Conservation (phyloP, 1,284 basidiomycete genomes). For the Boletus mariae region DNA sequence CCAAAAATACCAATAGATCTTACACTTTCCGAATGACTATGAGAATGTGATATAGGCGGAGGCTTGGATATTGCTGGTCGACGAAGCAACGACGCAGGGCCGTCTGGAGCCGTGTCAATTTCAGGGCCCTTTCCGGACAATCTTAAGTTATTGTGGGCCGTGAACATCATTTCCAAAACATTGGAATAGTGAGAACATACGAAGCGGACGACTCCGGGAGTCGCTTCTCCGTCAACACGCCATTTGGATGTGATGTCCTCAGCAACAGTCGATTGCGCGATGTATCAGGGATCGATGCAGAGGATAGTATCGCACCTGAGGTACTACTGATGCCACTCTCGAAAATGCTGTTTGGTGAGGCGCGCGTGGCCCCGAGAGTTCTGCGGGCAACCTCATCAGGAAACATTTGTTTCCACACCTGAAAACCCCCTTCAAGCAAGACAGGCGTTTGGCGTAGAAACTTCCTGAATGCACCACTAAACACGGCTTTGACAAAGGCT, state of each 20-base stretch:
- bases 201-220: constrained; percentile 14
- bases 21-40: constrained; percentile 44
- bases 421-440: constrained; percentile 82
- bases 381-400: constrained; percentile 44
- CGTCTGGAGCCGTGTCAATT: constrained; percentile 22
- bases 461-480: constrained; percentile 70
- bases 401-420: constrained; percentile 76
- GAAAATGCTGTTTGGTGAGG: constrained; percentile 20
- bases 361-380: constrained; percentile 13
- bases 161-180: constrained; percentile 12
- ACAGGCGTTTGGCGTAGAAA: constrained; percentile 76
- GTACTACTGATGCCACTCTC: constrained; percentile 30
- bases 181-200: constrained; percentile 16
- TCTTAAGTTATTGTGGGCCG: constrained; percentile 13
- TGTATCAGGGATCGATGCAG: constrained; percentile 23
- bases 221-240: constrained; percentile 16
- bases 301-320: constrained; percentile 23
- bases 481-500: constrained; percentile 64
- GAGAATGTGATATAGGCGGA: constrained; percentile 39
- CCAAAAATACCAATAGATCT: constrained; percentile 14
- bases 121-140: constrained; percentile 13
- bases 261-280: constrained; percentile 14
- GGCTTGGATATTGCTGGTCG: constrained; percentile 37
- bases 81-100: constrained; percentile 32
- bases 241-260: constrained; percentile 16